phyloP scores from a whole-genome alignment of 192 early-diverging fungal genomes.

The Backusella luteola region DNA sequence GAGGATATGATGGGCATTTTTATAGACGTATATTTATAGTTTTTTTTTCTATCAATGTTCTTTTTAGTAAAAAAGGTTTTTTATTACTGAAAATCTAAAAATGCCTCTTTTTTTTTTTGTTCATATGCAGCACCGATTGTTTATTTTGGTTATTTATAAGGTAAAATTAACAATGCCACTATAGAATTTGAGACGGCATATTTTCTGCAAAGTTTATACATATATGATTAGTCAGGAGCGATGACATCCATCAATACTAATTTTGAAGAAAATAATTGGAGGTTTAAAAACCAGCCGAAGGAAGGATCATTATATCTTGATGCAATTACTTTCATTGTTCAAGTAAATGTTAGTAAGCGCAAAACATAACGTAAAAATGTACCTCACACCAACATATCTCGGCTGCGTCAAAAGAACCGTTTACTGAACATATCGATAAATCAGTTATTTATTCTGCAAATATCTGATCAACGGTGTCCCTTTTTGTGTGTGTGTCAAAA shows the following conservation, averaged over 20 bases:
- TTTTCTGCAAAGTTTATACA: neutral
- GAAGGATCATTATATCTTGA: neutral
- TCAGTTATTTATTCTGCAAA: neutral
- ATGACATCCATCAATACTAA: neutral
- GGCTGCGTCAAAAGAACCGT: neutral
- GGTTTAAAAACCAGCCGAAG: neutral
- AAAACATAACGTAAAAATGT: neutral
- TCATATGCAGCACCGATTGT: neutral
- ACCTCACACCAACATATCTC: neutral
- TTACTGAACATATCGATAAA: neutral
- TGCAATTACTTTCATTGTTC: neutral
- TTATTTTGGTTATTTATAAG: neutral
- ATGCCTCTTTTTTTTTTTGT: neutral
- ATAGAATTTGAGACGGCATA: neutral
- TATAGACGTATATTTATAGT: neutral
- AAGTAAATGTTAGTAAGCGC: neutral
- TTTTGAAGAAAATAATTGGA: neutral
- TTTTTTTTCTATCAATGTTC: neutral
- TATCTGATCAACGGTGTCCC: no score
- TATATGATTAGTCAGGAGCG: neutral
- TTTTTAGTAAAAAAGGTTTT: neutral
- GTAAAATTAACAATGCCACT: neutral
- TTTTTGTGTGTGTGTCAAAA: no score
- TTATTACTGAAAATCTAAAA: no score
- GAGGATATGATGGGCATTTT: neutral